These are phyloP conservation scores for Candida odintsovae DNA, from an alignment of 805 yeast genomes.

Conservation along the genomic window DNA sequence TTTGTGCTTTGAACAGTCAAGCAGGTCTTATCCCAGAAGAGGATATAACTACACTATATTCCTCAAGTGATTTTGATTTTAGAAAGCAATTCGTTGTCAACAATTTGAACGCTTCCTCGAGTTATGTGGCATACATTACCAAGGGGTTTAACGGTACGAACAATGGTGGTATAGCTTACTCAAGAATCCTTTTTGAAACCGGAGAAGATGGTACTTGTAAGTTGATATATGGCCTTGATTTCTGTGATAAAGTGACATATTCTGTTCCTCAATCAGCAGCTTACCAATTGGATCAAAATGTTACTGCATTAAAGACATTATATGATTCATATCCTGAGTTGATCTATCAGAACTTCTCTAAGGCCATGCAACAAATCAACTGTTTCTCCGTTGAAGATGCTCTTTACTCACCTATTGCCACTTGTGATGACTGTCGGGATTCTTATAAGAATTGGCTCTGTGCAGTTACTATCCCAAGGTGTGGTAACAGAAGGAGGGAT, in stretches of 20 bases:
- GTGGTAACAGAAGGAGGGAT: slow-evolving; percentile 46
- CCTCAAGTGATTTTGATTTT: slow-evolving; percentile 40
- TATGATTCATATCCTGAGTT: slow-evolving; percentile 62
- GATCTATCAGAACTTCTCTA: slow-evolving; percentile 60
- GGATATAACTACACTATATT: slow-evolving; percentile 17
- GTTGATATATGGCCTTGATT: slow-evolving; percentile 65
- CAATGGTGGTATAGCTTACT: slow-evolving; percentile 62
- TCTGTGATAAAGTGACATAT: slow-evolving; percentile 80
- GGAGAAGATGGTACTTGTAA: slow-evolving; percentile 55
- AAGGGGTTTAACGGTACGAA: slow-evolving; percentile 36
- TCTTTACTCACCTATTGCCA: slow-evolving; percentile 63
- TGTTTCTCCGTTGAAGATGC: slow-evolving; percentile 68
- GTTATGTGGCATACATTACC: slow-evolving; percentile 60
- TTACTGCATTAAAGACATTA: slow-evolving; percentile 31
- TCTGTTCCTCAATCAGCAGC: slow-evolving; percentile 61
- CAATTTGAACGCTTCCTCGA: slow-evolving; percentile 55
- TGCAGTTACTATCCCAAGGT: slow-evolving; percentile 81
- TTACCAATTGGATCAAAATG: slow-evolving; percentile 26
- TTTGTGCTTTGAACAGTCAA: slow-evolving; percentile 56
- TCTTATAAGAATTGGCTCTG: slow-evolving; percentile 88
- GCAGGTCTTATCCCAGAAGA: slow-evolving; percentile 21
- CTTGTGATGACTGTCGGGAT: slow-evolving; percentile 66
- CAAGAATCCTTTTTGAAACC: slow-evolving; percentile 52
- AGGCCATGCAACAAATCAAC: slow-evolving; percentile 67
- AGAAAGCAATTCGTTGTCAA: slow-evolving; percentile 59